Percentiles rank a stretch among this genome's conserved stretches.
Evolutionary conservation across 129 eudicot species (phyloP).

Genomic region (Centella asiatica): DNA sequence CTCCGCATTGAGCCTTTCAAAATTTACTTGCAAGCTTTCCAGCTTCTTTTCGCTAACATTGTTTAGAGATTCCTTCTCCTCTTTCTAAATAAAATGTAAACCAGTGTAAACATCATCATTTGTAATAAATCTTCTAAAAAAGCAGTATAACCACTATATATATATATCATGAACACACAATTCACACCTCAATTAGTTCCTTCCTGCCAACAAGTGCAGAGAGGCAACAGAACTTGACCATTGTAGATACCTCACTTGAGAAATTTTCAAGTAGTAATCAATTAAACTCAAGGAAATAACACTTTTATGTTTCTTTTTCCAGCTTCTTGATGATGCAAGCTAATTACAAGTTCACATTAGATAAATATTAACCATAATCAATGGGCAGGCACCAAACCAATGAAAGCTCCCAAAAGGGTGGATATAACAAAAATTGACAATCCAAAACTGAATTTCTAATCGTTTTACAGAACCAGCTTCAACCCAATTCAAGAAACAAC

Average conservation of each 20-base stretch:
- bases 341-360: constrained; percentile 11
- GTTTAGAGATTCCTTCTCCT: constrained; percentile 9
- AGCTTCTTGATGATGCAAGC: neutral
- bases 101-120: neutral
- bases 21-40: constrained; percentile 35
- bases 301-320: neutral
- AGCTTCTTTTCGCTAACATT: constrained; percentile 10
- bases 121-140: neutral
- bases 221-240: constrained; percentile 31
- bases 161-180: neutral
- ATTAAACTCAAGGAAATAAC: neutral
- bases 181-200: constrained; percentile 34
- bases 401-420: constrained; percentile 11
- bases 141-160: constrained; percentile 1
- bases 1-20: constrained; percentile 31
- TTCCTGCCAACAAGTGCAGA: constrained; percentile 21
- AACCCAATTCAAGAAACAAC: constrained; percentile 11
- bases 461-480: constrained; percentile 1
- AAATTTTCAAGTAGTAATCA: neutral
- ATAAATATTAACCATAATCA: constrained; percentile 42
- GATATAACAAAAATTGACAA: neutral
- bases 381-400: constrained; percentile 35
- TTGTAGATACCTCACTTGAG: constrained; percentile 1
- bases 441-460: constrained; percentile 4
- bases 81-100: constrained; percentile 34